Evolutionary conservation across 371 early-diverging fungal species (phyloP).

Genomic region (Smittium culicis): DNA sequence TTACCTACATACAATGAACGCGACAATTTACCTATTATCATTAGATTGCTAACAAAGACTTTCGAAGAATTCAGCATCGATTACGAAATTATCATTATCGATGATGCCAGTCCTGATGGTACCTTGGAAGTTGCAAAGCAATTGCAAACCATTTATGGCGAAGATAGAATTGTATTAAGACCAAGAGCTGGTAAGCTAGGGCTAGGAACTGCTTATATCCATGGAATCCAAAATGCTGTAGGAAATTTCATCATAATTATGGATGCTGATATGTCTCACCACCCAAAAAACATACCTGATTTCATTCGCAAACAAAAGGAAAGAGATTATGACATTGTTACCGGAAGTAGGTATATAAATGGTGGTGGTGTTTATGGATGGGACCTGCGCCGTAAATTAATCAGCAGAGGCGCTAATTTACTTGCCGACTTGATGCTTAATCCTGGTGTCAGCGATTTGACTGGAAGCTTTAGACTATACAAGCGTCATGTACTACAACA

Average conservation of each 20-base stretch:
- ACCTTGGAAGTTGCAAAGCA: slow-evolving; percentile 87
- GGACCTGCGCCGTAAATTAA: slow-evolving; percentile 93
- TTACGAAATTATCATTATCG: slow-evolving; percentile 96
- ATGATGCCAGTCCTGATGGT: slow-evolving; percentile 98
- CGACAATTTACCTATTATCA: slow-evolving; percentile 89
- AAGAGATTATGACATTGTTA: slow-evolving; percentile 83
- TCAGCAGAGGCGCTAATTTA: slow-evolving; percentile 95
- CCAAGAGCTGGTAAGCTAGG: slow-evolving; percentile 95
- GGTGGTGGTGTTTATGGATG: slow-evolving; percentile 98
- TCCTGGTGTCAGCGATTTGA: slow-evolving; percentile 88
- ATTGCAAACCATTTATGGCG: slow-evolving; percentile 72
- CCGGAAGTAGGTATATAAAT: slow-evolving; percentile 81
- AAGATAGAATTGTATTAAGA: slow-evolving; percentile 72
- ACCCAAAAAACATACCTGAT: slow-evolving; percentile 93
- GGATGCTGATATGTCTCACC: slow-evolving; percentile 99
- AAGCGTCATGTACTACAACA: slow-evolving; percentile 76
- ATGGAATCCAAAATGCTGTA: slow-evolving; percentile 86
- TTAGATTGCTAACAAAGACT: slow-evolving; percentile 75
- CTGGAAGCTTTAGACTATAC: slow-evolving; percentile 94
- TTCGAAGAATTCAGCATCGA: slow-evolving; percentile 61
- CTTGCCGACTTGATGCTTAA: slow-evolving; percentile 82
- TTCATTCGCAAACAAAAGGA: slow-evolving; percentile 67
- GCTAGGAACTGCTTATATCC: slow-evolving; percentile 92
- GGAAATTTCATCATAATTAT: slow-evolving; percentile 93
- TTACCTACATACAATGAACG: slow-evolving; percentile 99